Evolutionary conservation across 495 filamentous ascomycete species (phyloP), one percentile per base, ranked within the genome.

Genomic region (Pseudevernia furfuracea): DNA sequence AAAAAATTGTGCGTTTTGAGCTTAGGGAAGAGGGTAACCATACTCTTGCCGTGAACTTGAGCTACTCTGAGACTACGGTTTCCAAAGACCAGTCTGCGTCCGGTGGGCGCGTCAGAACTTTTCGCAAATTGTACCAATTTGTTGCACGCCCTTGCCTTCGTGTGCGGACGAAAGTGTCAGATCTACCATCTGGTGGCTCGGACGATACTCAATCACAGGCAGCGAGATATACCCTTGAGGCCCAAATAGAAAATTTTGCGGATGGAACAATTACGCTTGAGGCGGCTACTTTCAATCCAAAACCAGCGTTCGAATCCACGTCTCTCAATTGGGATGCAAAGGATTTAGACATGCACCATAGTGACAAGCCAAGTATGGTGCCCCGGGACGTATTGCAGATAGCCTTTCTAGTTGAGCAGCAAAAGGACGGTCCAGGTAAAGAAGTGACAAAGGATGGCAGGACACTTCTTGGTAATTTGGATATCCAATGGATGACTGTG

Each of bases 121-220:
- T 97, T 73, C 79, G 93, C 67, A 98, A 98, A 74, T 75, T 98
- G 65, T 98, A 98, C 73, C 95, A 97, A 74, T 98, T 98, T 71
- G 86, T 92, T 30, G 93, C 92, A 57, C 91, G 93, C 75, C 86
- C 87, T 61, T 89, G 90, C 68, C 76, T 98, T 64, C 89, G 92
- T 61, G 92, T 98, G 30, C 78, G 94, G 63, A 97, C 94, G 0
- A 98, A 98, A 72, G 81, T 87, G 1, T 88, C 87, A 10, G 78
- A 82, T 32, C 67, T 96, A 64, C 71, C 79, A 37, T 72, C 74
- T 2, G 56, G 74, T 56, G 77, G 78, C 44, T 70, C 79, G 8
- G 72, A 77, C 2, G 80, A 80, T 59, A 78, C 73, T 55, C 82
- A 80, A 66, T 72, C 75, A 1, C 72, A 74, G 44, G 69, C 79